Base-by-base conservation (phyloP, 305 asterid species). In the Fraxinus baroniana region DNA sequence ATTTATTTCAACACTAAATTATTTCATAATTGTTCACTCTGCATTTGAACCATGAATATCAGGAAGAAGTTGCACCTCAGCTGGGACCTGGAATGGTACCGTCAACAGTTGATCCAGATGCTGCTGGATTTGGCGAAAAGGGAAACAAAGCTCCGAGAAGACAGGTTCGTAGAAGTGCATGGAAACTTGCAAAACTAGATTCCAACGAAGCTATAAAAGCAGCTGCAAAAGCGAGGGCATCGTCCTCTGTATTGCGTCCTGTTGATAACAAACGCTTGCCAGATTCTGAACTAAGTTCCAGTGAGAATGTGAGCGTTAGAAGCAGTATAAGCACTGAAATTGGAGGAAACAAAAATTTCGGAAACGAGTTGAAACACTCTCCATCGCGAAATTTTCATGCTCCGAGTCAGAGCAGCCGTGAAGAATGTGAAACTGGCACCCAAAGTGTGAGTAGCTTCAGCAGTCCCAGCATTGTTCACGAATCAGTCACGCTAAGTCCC, bases 21-120 rank as follows among this genome's bases (percentile, higher is more conserved):
- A 72, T 64, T 44, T 30, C 49, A 60, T 26, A 75, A 70, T 78
- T 86, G 76, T 77, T 82, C 17, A 71, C 84, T 68, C 79, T 87
- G 74, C 81, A 77, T 85, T 33, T 79, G 76, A 79, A 84, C 60
- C 28, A 71, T 78, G 70, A 52, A 41, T 87, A 39, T 79, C 92
- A 96, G 99, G 99, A 96, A 89, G 99, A 96, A 92, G 99, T 94
- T 87, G 99, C 98, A 22, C 98, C 98, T 15, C 99, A 96, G 85
- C 86, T 96, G 60, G 98, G 97, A 62, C 99, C 99, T 3, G 98
- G 99, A 88, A 91, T 93, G 91, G 81, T 96, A 76, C 98, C 98
- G 37, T 96, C 99, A 64, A 96, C 99, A 4, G 83, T 96, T 28
- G 99, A 96, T 88, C 99, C 98, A 32, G 98, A 96, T 80, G 97